Evolutionary conservation across 2,329 filamentous ascomycete species (phyloP).

Genomic region (Diaporthe aspalathi): DNA sequence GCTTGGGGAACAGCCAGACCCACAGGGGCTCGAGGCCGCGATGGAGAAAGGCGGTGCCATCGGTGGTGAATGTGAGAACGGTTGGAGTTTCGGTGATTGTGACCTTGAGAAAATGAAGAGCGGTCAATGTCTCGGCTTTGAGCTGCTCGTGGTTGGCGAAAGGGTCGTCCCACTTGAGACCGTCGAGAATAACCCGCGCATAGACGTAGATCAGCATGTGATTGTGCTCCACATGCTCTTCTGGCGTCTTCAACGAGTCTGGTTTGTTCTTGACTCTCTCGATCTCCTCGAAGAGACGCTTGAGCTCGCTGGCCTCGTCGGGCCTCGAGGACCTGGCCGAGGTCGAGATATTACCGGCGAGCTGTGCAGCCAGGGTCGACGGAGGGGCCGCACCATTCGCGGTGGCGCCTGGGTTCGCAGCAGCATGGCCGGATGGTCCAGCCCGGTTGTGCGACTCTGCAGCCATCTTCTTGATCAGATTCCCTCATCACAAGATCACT

Average conservation of each 20-base stretch:
- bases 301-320: slow-evolving; percentile 79
- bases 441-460: slow-evolving; percentile 23
- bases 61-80: slow-evolving; percentile 66
- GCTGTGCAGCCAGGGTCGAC: slow-evolving; percentile 87
- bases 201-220: slow-evolving; percentile 89
- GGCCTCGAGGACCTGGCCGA: slow-evolving; percentile 70
- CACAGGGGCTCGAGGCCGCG: slow-evolving; percentile 72
- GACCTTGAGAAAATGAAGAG: slow-evolving; percentile 80
- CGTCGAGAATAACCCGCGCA: slow-evolving; percentile 80
- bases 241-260: slow-evolving; percentile 66
- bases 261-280: slow-evolving; percentile 65
- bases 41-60: slow-evolving; percentile 57
- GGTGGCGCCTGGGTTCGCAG: slow-evolving; percentile 33
- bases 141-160: slow-evolving; percentile 70
- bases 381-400: slow-evolving; percentile 62
- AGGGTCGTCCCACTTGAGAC: slow-evolving; percentile 74
- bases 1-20: slow-evolving; percentile 71
- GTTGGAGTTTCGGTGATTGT: slow-evolving; percentile 80
- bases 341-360: slow-evolving; percentile 83
- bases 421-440: slow-evolving; percentile 27
- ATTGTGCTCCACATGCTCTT: slow-evolving; percentile 80
- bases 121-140: slow-evolving; percentile 73
- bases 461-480: slow-evolving; percentile 32
- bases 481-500: slow-evolving; percentile 21
- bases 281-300: slow-evolving; percentile 72